A percentile compares a stretch with the other conserved stretches of the same genome.
These are phyloP conservation scores for Eucalyptus cladocalyx DNA, from an alignment of 345 rosid genomes.

Conservation along the genomic window DNA sequence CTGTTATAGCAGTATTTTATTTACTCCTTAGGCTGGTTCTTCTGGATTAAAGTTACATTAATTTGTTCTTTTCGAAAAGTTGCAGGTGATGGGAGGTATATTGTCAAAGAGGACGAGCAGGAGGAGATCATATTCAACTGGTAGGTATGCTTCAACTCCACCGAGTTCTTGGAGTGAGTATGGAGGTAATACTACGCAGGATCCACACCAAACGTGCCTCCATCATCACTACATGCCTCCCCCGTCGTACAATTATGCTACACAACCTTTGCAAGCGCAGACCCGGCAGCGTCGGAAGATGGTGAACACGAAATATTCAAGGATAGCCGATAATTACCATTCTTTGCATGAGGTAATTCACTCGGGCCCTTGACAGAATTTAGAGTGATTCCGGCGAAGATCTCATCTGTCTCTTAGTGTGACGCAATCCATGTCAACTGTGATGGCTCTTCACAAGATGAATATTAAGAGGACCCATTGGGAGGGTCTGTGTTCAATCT, in stretches of 20 bases:
- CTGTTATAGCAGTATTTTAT: neutral
- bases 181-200: neutral
- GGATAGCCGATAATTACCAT: constrained; percentile 60
- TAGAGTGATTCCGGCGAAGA: neutral
- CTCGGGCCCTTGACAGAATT: constrained; percentile 8
- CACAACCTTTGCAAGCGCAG: constrained; percentile 4
- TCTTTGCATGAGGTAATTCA: constrained; percentile 45
- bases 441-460: neutral
- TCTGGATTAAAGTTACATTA: neutral
- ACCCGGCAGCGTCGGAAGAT: constrained; percentile 18
- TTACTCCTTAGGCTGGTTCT: neutral
- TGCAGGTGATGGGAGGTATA: neutral
- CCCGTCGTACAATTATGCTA: neutral
- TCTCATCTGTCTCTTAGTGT: neutral
- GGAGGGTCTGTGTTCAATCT: neutral
- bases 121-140: neutral
- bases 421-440: neutral
- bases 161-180: neutral
- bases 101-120: neutral
- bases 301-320: constrained; percentile 46
- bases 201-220: neutral
- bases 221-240: neutral
- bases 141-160: neutral
- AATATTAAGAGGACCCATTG: neutral
- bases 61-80: neutral